Conservation (phyloP, 306 rosid genomes). For the Hippophae gyantsensis region DNA sequence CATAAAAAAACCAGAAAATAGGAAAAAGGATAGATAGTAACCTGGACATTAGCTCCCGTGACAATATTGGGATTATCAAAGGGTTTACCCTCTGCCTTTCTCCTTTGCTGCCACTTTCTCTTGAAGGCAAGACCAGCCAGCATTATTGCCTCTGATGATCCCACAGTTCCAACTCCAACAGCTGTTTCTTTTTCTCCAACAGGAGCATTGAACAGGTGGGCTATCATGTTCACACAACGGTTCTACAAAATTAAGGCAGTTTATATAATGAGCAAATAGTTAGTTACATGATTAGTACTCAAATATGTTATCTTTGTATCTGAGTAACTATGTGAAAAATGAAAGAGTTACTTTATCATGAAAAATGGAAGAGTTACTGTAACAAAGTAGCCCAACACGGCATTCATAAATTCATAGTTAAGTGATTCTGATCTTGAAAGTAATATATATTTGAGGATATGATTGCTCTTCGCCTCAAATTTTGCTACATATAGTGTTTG, state of each 20-base stretch:
- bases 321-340: no score
- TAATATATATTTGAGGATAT: no score
- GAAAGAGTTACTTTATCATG: no score
- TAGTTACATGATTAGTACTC: background rate
- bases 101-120: conserved; percentile 73
- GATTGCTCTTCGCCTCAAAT: no score
- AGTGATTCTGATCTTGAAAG: no score
- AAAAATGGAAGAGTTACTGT: no score
- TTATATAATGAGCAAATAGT: background rate
- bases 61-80: conserved; percentile 78
- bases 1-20: background rate
- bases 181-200: conserved; percentile 53
- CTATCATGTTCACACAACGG: conserved; percentile 91
- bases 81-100: conserved; percentile 68
- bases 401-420: no score
- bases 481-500: no score
- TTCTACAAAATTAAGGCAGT: conserved; percentile 40
- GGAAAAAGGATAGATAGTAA: background rate
- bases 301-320: no score
- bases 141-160: conserved; percentile 96
- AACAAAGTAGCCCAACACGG: no score
- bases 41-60: conserved; percentile 96
- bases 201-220: conserved; percentile 66
- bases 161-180: conserved; percentile 85
- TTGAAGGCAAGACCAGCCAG: conserved; percentile 86